Conservation (phyloP, 2,329 filamentous ascomycete species). For the Colletotrichum higginsianum region DNA sequence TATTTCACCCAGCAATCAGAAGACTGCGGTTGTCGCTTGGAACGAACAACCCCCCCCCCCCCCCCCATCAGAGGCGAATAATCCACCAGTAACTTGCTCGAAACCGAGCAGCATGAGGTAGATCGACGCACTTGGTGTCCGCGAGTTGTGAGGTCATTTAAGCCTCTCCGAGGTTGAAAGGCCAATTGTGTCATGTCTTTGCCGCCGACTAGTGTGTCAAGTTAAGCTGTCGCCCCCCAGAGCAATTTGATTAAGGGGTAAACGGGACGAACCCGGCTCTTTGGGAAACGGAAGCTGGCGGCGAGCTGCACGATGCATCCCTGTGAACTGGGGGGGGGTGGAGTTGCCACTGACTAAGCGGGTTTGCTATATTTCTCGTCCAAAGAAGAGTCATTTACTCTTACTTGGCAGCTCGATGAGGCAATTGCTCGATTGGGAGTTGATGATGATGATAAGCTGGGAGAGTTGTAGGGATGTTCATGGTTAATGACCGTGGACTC, state of each 20-base stretch:
- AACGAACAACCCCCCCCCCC: neutral
- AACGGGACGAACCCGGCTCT: constrained; percentile 22
- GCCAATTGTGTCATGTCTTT: constrained; percentile 4
- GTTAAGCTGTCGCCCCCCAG: constrained; percentile 18
- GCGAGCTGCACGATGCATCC: constrained; percentile 3
- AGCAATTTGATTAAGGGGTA: constrained; percentile 31
- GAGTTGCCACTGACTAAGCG: constrained; percentile 7
- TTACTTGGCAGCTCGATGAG: neutral
- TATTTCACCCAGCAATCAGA: constrained; percentile 19
- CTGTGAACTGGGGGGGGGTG: constrained; percentile 13
- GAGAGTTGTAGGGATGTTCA: too few relatives aligned
- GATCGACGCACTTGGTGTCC: constrained; percentile 12
- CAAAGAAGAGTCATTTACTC: neutral
- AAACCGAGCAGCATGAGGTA: neutral
- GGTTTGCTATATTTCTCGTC: neutral
- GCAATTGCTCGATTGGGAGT: constrained; percentile 3
- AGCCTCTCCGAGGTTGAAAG: constrained; percentile 1
- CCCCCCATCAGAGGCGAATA: neutral
- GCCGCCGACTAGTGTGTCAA: constrained; percentile 24
- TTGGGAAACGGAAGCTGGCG: constrained; percentile 8
- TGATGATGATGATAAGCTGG: neutral
- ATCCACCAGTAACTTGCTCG: constrained; percentile 26
- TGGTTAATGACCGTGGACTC: neutral
- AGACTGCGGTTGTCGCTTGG: neutral
- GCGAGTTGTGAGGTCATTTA: constrained; percentile 16